Evolutionary conservation across 202 grass and related monocot genomes (phyloP).

Genomic region (Tripidium arundinaceum): DNA sequence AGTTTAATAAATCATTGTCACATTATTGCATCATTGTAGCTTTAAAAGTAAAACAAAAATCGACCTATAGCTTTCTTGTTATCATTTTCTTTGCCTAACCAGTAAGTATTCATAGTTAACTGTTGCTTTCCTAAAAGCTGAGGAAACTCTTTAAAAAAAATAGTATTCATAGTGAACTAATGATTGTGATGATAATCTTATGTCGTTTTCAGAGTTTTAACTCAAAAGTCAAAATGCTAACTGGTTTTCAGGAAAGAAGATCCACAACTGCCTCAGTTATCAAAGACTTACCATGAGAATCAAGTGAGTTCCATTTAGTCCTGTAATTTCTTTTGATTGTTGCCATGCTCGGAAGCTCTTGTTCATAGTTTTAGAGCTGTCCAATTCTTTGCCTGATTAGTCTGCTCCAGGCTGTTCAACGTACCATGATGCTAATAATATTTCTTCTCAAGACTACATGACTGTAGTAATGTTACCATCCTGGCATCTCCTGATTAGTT

Average conservation of each 20-base stretch:
- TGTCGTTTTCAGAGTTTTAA: constrained; percentile 8
- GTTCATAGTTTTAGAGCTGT: neutral
- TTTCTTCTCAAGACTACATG: neutral
- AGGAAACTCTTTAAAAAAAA: neutral
- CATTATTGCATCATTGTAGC: too few relatives aligned
- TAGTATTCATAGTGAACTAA: neutral
- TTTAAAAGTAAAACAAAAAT: too few relatives aligned
- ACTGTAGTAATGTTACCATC: neutral
- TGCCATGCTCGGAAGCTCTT: constrained; percentile 6
- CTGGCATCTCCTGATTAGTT: neutral
- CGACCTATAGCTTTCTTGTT: too few relatives aligned
- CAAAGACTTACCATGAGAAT: constrained; percentile 68
- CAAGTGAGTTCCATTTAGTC: constrained; percentile 57
- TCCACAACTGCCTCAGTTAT: constrained; percentile 63
- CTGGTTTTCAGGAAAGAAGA: constrained; percentile 67
- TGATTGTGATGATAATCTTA: constrained; percentile 22
- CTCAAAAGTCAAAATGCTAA: constrained; percentile 25
- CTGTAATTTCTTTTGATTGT: neutral
- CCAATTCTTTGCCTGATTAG: neutral
- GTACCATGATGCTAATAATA: neutral
- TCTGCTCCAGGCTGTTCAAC: neutral
- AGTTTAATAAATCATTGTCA: too few relatives aligned
- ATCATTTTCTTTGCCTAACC: constrained; percentile 60
- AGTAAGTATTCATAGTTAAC: constrained; percentile 42
- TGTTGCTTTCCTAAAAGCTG: neutral